phyloP scores from a whole-genome alignment of 768 basidiomycete species.

The Amanita polypyramis region DNA sequence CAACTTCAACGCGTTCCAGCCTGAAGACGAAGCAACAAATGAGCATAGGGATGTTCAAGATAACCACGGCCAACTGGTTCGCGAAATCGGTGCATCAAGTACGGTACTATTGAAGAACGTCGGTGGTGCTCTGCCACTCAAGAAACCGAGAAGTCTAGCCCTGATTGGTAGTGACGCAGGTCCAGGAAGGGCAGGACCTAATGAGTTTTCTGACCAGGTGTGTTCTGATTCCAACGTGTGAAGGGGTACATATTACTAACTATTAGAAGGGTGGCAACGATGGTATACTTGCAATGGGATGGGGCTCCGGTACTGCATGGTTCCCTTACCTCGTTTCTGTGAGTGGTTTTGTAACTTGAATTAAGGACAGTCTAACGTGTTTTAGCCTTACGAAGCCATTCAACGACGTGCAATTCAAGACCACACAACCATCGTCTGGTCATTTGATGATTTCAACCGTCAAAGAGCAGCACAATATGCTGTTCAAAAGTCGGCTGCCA shows the following conservation, averaged over 20 bases:
- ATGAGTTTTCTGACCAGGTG: slow-evolving; percentile 52
- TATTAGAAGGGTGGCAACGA: slow-evolving; percentile 34
- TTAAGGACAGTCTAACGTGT: not conserved
- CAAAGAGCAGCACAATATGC: slow-evolving; percentile 35
- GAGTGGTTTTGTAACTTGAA: slow-evolving; percentile 14
- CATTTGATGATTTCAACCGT: slow-evolving; percentile 61
- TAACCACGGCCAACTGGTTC: slow-evolving; percentile 57
- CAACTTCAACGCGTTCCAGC: slow-evolving; percentile 63
- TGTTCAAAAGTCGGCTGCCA: slow-evolving; percentile 44
- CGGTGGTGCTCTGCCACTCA: slow-evolving; percentile 43
- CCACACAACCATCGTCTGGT: slow-evolving; percentile 56
- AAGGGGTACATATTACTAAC: not conserved
- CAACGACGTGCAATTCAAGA: slow-evolving; percentile 51
- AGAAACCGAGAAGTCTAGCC: slow-evolving; percentile 46
- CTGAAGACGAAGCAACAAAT: slow-evolving; percentile 42
- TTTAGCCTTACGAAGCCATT: slow-evolving; percentile 71
- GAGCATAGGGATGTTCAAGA: slow-evolving; percentile 57
- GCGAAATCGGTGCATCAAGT: slow-evolving; percentile 64
- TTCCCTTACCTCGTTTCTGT: slow-evolving; percentile 76
- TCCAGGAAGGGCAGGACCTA: slow-evolving; percentile 57
- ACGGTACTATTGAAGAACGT: slow-evolving; percentile 72
- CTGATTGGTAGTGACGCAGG: slow-evolving; percentile 58
- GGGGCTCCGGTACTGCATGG: slow-evolving; percentile 79
- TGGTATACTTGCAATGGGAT: slow-evolving; percentile 83
- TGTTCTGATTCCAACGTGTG: not conserved